Percentiles rank a stretch among this genome's conserved stretches.
phyloP scores from a whole-genome alignment of 257 asterid species.

The Rehmannia glutinosa region DNA sequence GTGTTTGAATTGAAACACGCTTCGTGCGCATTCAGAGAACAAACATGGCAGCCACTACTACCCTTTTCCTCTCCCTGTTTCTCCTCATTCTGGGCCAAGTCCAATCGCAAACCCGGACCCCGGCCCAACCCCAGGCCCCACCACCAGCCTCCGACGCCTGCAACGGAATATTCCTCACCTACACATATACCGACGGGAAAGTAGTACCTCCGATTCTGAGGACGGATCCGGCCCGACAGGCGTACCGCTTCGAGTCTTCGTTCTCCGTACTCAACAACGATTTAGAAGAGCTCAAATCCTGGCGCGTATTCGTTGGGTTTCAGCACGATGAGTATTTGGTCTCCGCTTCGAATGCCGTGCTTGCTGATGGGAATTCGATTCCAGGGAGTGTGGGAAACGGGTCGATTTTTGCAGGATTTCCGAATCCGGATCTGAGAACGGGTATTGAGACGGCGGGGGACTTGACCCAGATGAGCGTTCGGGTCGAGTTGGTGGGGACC shows the following conservation, averaged over 20 bases:
- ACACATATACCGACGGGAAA: slow-evolving; percentile 40
- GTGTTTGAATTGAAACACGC: slow-evolving; percentile 23
- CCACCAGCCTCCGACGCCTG: slow-evolving; percentile 55
- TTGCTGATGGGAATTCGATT: slow-evolving; percentile 63
- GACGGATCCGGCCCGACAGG: slow-evolving; percentile 35
- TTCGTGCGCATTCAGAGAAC: neutral
- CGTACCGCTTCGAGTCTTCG: slow-evolving; percentile 71
- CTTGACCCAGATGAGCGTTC: slow-evolving; percentile 66
- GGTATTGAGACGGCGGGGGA: slow-evolving; percentile 94
- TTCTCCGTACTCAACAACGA: slow-evolving; percentile 65
- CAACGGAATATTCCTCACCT: slow-evolving; percentile 59
- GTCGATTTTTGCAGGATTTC: slow-evolving; percentile 71
- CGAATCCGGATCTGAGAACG: slow-evolving; percentile 80
- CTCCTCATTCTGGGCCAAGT: slow-evolving; percentile 14
- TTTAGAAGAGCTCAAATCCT: slow-evolving; percentile 55
- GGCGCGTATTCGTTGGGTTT: slow-evolving; percentile 87
- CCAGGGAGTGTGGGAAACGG: slow-evolving; percentile 81
- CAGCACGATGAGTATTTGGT: slow-evolving; percentile 72
- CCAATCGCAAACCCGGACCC: slow-evolving; percentile 31
- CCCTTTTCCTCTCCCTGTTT: slow-evolving; percentile 7
- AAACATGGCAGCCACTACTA: slow-evolving; percentile 29
- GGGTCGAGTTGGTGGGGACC: slow-evolving; percentile 61
- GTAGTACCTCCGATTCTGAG: slow-evolving; percentile 50
- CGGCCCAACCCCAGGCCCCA: slow-evolving; percentile 16
- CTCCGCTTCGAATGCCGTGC: slow-evolving; percentile 74